Evolutionary conservation across 2,329 filamentous ascomycete species (phyloP).

Genomic region (Ascochyta koolunga): DNA sequence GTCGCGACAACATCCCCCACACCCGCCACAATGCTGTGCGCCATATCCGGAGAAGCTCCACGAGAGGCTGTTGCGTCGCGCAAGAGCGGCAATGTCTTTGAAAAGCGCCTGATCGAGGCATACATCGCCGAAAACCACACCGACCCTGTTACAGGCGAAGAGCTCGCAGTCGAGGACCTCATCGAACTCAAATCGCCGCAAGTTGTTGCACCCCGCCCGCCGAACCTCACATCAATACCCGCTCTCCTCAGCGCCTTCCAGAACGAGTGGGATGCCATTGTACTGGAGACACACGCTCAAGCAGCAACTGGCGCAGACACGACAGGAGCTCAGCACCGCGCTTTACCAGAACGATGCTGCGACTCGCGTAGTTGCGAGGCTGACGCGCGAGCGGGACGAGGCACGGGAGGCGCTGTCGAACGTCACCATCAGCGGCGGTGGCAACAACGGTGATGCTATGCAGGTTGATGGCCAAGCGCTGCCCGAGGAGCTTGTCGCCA

Average conservation of each 20-base stretch:
- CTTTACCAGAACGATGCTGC: slow-evolving; percentile 98
- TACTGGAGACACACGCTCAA: slow-evolving; percentile 86
- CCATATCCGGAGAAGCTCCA: slow-evolving; percentile 95
- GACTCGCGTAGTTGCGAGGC: slow-evolving; percentile 88
- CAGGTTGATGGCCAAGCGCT: slow-evolving; percentile 83
- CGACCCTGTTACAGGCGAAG: slow-evolving; percentile 87
- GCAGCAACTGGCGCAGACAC: slow-evolving; percentile 85
- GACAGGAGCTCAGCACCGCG: slow-evolving; percentile 91
- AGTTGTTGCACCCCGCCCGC: slow-evolving; percentile 85
- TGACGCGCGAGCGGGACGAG: slow-evolving; percentile 92
- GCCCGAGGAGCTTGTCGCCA: slow-evolving; percentile 71
- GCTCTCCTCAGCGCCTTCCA: slow-evolving; percentile 93
- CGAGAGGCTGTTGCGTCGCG: slow-evolving; percentile 93
- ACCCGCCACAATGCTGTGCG: slow-evolving; percentile 43
- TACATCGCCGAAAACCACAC: slow-evolving; percentile 93
- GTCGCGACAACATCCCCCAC: slow-evolving; percentile 8
- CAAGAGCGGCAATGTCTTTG: slow-evolving; percentile 92
- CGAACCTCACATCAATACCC: slow-evolving; percentile 93
- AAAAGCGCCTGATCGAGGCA: slow-evolving; percentile 92
- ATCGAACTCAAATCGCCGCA: slow-evolving; percentile 83
- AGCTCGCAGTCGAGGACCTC: slow-evolving; percentile 82
- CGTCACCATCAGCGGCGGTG: slow-evolving; percentile 72
- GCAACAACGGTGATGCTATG: slow-evolving; percentile 78
- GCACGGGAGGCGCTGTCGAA: slow-evolving; percentile 87
- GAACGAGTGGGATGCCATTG: slow-evolving; percentile 96